These are phyloP conservation scores for Aquilaria yunnanensis DNA, from an alignment of 345 rosid genomes.

Conservation along the genomic window DNA sequence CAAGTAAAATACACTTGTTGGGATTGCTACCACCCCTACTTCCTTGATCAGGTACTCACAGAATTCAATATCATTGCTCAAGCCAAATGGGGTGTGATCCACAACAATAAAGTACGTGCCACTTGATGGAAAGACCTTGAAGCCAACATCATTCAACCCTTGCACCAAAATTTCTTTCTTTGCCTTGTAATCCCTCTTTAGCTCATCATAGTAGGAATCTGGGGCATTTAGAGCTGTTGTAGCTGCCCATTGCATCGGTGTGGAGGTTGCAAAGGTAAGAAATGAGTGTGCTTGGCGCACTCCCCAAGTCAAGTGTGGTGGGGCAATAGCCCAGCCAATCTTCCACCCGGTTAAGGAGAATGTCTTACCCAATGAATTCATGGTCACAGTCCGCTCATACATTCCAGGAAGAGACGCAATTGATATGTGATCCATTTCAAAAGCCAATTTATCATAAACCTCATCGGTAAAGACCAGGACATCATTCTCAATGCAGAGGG, in stretches of 20 bases:
- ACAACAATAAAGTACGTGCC: slow-evolving; percentile 91
- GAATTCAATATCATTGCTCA: slow-evolving; percentile 65
- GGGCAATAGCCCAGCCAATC: slow-evolving; percentile 97
- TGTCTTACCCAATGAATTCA: slow-evolving; percentile 94
- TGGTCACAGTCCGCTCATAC: slow-evolving; percentile 81
- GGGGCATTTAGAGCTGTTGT: slow-evolving; percentile 67
- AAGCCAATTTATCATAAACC: slow-evolving; percentile 86
- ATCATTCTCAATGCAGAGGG: slow-evolving; percentile 82
- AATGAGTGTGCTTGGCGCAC: slow-evolving; percentile 81
- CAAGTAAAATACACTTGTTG: slow-evolving; percentile 84
- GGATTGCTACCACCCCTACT: slow-evolving; percentile 93
- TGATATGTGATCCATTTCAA: slow-evolving; percentile 90
- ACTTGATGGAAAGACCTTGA: slow-evolving; percentile 80
- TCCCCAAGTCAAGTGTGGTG: slow-evolving; percentile 91
- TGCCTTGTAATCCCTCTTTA: slow-evolving; percentile 65
- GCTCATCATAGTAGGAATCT: slow-evolving; percentile 66
- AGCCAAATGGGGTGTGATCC: slow-evolving; percentile 90
- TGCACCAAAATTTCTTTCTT: slow-evolving; percentile 80
- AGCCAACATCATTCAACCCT: slow-evolving; percentile 85
- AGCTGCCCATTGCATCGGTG: slow-evolving; percentile 83
- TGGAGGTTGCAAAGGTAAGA: slow-evolving; percentile 87
- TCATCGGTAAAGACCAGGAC: slow-evolving; percentile 82
- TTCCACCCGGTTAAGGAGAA: slow-evolving; percentile 96
- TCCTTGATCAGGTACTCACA: slow-evolving; percentile 91
- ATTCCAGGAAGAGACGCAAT: slow-evolving; percentile 93